A percentile compares a stretch with the other conserved stretches of the same genome.
These are phyloP conservation scores for Hymenoscyphus linearis DNA, from an alignment of 2,329 filamentous ascomycete species.

Conservation along the genomic window DNA sequence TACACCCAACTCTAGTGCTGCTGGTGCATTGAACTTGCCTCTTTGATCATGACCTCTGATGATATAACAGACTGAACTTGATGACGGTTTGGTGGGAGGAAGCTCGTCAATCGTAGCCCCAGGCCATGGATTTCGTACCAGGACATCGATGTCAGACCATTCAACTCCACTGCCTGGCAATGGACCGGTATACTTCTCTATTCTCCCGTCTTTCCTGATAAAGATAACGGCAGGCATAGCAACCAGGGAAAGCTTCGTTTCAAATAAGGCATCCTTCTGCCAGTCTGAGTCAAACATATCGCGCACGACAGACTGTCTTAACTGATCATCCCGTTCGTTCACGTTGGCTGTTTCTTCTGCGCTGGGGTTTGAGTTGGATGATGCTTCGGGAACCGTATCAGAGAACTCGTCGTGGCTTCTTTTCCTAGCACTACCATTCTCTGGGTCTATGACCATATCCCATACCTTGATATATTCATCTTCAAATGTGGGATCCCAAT, in stretches of 20 bases:
- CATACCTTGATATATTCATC: conserved; percentile 79
- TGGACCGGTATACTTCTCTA: conserved; percentile 68
- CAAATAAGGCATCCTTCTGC: conserved; percentile 64
- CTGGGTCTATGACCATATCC: conserved; percentile 61
- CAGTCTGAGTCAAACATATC: conserved; percentile 77
- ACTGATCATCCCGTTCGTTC: conserved; percentile 40
- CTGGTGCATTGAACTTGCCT: conserved; percentile 70
- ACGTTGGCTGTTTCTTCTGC: conserved; percentile 31
- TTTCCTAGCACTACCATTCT: conserved; percentile 37
- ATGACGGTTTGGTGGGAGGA: conserved; percentile 61
- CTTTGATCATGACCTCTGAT: conserved; percentile 70
- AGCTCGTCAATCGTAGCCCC: conserved; percentile 58
- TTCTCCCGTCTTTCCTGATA: conserved; percentile 56
- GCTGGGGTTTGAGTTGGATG: not conserved
- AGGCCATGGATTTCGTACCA: conserved; percentile 75
- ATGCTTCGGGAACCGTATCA: conserved; percentile 10
- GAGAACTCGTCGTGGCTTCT: conserved; percentile 45
- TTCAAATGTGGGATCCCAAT: conserved; percentile 58
- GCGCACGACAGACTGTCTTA: conserved; percentile 58
- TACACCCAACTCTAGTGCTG: conserved; percentile 62
- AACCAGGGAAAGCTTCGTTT: conserved; percentile 61
- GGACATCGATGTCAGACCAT: conserved; percentile 62
- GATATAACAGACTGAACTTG: conserved; percentile 77
- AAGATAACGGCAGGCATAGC: conserved; percentile 66
- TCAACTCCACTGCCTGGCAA: conserved; percentile 44